These are phyloP conservation scores for Haplosporangium gracile DNA, from an alignment of 192 early-diverging fungal species.

Conservation along the genomic window DNA sequence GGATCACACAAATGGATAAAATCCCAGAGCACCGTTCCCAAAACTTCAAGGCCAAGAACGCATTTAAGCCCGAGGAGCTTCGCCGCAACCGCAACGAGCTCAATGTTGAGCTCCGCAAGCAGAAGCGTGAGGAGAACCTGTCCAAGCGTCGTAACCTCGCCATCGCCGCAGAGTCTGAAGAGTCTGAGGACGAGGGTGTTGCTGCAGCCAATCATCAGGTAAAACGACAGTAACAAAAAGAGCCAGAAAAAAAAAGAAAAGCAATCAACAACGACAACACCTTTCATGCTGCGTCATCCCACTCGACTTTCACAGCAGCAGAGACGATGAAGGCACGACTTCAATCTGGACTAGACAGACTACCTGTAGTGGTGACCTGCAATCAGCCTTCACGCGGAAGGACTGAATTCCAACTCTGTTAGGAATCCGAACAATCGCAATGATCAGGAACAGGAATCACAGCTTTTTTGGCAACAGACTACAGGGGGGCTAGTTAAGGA, in stretches of 20 bases:
- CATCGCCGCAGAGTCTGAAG: constrained; percentile 66
- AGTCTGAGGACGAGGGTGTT: constrained; percentile 85
- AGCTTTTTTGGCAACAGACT: background rate
- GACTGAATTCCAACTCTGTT: background rate
- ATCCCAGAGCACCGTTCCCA: constrained; percentile 73
- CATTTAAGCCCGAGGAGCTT: constrained; percentile 91
- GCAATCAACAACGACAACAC: background rate
- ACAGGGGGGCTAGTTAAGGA: background rate
- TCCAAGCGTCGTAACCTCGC: constrained; percentile 94
- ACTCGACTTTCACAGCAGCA: background rate
- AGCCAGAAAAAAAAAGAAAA: background rate
- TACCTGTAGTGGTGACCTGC: background rate
- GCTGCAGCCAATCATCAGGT: constrained; percentile 70
- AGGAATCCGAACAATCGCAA: background rate
- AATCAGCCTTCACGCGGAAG: background rate
- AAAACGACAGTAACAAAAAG: constrained; percentile 2
- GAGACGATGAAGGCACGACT: background rate
- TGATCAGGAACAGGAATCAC: background rate
- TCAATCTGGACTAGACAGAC: background rate
- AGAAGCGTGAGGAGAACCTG: constrained; percentile 94
- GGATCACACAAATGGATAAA: constrained; percentile 59
- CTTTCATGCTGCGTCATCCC: background rate
- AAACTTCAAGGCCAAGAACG: constrained; percentile 90
- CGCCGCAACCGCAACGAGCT: constrained; percentile 94
- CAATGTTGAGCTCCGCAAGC: constrained; percentile 93